These are phyloP conservation scores for Cercospora berteroae DNA, from an alignment of 2,329 filamentous ascomycete species.

Conservation along the genomic window DNA sequence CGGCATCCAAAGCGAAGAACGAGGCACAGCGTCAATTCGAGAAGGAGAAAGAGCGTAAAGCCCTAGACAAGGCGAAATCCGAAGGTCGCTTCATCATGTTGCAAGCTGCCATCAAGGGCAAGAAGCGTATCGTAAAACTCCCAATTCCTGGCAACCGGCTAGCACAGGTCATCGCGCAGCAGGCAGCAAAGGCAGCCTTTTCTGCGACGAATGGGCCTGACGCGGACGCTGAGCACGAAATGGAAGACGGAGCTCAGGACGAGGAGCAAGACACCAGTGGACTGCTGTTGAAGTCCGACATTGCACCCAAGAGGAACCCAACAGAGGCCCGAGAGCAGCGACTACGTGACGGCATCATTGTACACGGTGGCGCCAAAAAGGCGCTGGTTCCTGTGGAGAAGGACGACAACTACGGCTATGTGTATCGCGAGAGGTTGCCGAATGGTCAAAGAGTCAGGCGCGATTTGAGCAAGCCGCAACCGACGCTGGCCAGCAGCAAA, in stretches of 20 bases:
- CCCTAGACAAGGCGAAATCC: constrained; percentile 42
- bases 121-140: constrained; percentile 46
- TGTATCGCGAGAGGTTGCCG: constrained; percentile 35
- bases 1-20: constrained; percentile 39
- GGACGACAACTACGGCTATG: constrained; percentile 35
- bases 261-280: constrained; percentile 22
- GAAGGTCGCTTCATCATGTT: constrained; percentile 48
- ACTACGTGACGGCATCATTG: constrained; percentile 28
- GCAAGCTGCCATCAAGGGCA: constrained; percentile 47
- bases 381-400: constrained; percentile 36
- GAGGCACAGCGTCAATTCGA: constrained; percentile 49
- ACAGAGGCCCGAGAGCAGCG: constrained; percentile 43
- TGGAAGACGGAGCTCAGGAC: constrained; percentile 24
- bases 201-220: constrained; percentile 25
- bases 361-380: constrained; percentile 35
- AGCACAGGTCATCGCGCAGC: constrained; percentile 37
- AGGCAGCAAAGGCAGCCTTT: constrained; percentile 32
- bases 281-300: constrained; percentile 36
- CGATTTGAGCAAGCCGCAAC: constrained; percentile 17
- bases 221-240: constrained; percentile 34
- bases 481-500: constrained; percentile 22
- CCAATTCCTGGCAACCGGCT: constrained; percentile 40
- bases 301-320: constrained; percentile 32
- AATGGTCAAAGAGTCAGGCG: constrained; percentile 29
- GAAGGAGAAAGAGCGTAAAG: constrained; percentile 46